Evolutionary conservation across 2,329 filamentous ascomycete species (phyloP), one percentile per base, ranked within the genome.

Genomic region (Madurella mycetomatis): DNA sequence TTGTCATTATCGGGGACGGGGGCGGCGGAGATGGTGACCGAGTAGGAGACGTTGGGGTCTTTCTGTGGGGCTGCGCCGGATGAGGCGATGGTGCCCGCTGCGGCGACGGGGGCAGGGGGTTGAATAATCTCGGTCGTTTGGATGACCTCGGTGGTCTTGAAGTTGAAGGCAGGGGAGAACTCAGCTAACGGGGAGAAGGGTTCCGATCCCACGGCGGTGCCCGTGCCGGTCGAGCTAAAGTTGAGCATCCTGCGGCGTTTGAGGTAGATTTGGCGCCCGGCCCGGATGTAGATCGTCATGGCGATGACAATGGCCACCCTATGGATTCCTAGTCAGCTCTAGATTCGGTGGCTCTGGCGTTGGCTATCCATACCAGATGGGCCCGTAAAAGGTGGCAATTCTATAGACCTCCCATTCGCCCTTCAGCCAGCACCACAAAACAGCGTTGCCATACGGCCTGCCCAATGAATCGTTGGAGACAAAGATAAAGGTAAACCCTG

Each of bases 351-450:
- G 11, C 11, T 9, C 15, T 34, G 17, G 32, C 7, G 13, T 8
- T 42, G 12, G 13, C 9, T 16, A 9, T 31, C 5, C 74, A 64
- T 69, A 86, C 86, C 85, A 88, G 49, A 87, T 78, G 7, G 85
- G 85, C 0, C 74, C 84, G 64, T 94, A 95, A 66, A 92, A 92
- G 13, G 83, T 80, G 2, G 81, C 81, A 53, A 94, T 83, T 30
- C 89, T 84, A 68, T 88, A 82, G 53, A 85, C 78, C 51, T 89
- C 85, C 80, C 85, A 91, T 4, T 82, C 71, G 1, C 72, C 64
- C 2, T 78, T 74, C n/a, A 95, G 76, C 89, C 89, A 94, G 66
- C 90, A 95, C 90, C 89, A 95, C 25, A 94, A 71, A 1, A 81
- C 81, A 16, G 89, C 89, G 61, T 87, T 78, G 1, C 88, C 89